A percentile compares a stretch with the other conserved stretches of the same genome.
These are phyloP conservation scores for Microcera coccophila DNA, from an alignment of 2,329 filamentous ascomycete species.

Conservation along the genomic window DNA sequence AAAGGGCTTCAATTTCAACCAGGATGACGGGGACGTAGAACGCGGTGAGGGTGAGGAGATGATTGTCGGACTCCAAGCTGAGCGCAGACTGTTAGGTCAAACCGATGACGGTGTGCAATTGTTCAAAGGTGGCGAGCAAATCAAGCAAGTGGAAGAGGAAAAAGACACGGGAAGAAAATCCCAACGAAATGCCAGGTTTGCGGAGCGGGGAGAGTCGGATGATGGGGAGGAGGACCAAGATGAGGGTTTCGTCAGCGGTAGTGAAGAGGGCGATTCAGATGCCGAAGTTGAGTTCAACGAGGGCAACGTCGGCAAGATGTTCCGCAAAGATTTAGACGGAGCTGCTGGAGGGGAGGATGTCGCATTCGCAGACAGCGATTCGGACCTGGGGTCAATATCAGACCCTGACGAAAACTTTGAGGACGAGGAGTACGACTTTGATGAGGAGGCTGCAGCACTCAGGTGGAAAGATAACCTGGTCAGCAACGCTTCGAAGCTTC, in stretches of 20 bases:
- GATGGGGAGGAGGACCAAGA: slow-evolving; percentile 52
- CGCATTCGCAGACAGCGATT: slow-evolving; percentile 94
- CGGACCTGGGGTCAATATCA: slow-evolving; percentile 86
- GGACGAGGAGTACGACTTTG: slow-evolving; percentile 52
- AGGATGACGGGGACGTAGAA: slow-evolving; percentile 62
- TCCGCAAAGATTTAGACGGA: slow-evolving; percentile 49
- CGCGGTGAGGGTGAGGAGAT: slow-evolving; percentile 93
- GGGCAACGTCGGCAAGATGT: slow-evolving; percentile 58
- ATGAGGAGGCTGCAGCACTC: slow-evolving; percentile 68
- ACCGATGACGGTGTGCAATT: slow-evolving; percentile 78
- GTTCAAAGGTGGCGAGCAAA: slow-evolving; percentile 71
- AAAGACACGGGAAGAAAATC: slow-evolving; percentile 61
- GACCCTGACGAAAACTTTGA: slow-evolving; percentile 44
- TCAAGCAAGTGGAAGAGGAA: slow-evolving; percentile 52
- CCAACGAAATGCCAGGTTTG: slow-evolving; percentile 54
- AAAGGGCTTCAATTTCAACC: slow-evolving; percentile 71
- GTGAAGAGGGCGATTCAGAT: slow-evolving; percentile 48
- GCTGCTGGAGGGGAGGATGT: slow-evolving; percentile 64
- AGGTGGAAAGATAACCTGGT: slow-evolving; percentile 88
- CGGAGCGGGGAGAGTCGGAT: slow-evolving; percentile 56
- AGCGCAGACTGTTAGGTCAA: slow-evolving; percentile 76
- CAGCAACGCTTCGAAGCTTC: slow-evolving; percentile 68
- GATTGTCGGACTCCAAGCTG: slow-evolving; percentile 82
- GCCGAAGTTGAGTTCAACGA: slow-evolving; percentile 57
- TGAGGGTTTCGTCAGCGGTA: slow-evolving; percentile 53